Evolutionary conservation across 345 rosid genomes (phyloP), one percentile per base, ranked within the genome.

Genomic region (Citrus sinensis): DNA sequence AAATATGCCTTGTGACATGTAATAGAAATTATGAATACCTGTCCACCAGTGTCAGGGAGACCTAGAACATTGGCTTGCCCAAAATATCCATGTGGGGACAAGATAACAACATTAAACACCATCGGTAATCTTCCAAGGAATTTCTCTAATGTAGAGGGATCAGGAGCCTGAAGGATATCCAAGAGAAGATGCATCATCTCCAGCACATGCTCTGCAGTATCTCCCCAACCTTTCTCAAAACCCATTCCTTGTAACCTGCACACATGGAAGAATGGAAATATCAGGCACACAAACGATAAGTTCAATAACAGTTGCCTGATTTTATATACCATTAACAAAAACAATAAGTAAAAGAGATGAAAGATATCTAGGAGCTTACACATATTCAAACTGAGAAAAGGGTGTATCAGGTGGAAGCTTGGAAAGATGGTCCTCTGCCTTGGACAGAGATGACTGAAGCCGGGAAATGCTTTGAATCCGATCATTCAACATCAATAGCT

Each of bases 1-100:
- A n/a, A 34, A 8, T 59, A 14, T 64, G 13, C 56, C 27, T 42
- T 60, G 29, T 29, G 39, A 25, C 25, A 39, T 30, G 67, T 46
- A 25, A 24, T 24, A 68, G 65, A 73, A 55, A 10, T 37, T 71
- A 42, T 25, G 14, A 73, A 20, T 80, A 96, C 99, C 94, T 96
- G 98, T 51, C 99, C 99, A 73, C 99, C 99, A 32, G 99, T 96
- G 86, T 96, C 99, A 9, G 99, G 99, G 83, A 96, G 89, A 61
- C 99, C 99, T 82, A 94, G 83, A 82, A 96, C 99, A 87, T 96
- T 96, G n/a, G 99, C 99, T 90, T 96, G 99, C 42, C 98, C 99
- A 46, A 96, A 96, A 84, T 90, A 96, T 76, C 99, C 99, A 82
- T 96, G 99, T 4, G 94, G 95, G 79, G 99, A 96, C 85, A 96